Percentiles rank a stretch among this genome's conserved stretches.
These are phyloP conservation scores for Ochetophila trinervis DNA, from an alignment of 306 rosid species.

Conservation along the genomic window DNA sequence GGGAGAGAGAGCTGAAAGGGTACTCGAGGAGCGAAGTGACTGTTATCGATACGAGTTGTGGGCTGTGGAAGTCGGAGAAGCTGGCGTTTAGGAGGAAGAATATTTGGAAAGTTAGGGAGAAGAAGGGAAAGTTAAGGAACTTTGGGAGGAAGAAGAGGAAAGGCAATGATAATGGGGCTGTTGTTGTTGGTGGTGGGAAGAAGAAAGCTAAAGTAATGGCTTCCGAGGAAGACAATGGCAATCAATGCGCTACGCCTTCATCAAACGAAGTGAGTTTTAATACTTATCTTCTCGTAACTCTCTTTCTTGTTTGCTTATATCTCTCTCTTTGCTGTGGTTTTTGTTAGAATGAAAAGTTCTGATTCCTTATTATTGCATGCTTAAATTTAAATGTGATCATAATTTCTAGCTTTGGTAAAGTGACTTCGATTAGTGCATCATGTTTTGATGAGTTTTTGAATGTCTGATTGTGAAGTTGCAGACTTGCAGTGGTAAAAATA, in stretches of 20 bases:
- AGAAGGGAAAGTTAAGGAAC: constrained; percentile 48
- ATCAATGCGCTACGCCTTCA: constrained; percentile 9
- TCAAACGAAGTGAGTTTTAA: constrained; percentile 39
- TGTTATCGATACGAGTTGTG: constrained; percentile 76
- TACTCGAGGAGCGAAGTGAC: constrained; percentile 86
- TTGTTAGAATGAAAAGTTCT: not conserved
- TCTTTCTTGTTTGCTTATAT: not conserved
- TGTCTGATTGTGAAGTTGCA: not conserved
- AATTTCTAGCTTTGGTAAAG: no score
- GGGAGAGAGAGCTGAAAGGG: constrained; percentile 56
- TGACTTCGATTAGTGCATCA: no score
- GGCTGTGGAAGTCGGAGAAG: constrained; percentile 74
- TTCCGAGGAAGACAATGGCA: constrained; percentile 19
- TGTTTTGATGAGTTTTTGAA: no score
- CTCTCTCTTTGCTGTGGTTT: no score
- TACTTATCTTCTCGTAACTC: not conserved
- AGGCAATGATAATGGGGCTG: constrained; percentile 3
- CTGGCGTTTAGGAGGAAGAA: constrained; percentile 65
- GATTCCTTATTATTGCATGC: constrained; percentile 2
- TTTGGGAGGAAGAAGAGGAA: constrained; percentile 60
- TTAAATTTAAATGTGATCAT: not conserved
- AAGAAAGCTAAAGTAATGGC: constrained; percentile 32
- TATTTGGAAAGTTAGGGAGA: constrained; percentile 86
- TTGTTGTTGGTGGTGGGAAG: constrained; percentile 13
- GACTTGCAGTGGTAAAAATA: not conserved